Percentiles rank a stretch among this genome's conserved stretches.
phyloP scores from a whole-genome alignment of 805 yeast genomes.

The Nematodospora valgi region DNA sequence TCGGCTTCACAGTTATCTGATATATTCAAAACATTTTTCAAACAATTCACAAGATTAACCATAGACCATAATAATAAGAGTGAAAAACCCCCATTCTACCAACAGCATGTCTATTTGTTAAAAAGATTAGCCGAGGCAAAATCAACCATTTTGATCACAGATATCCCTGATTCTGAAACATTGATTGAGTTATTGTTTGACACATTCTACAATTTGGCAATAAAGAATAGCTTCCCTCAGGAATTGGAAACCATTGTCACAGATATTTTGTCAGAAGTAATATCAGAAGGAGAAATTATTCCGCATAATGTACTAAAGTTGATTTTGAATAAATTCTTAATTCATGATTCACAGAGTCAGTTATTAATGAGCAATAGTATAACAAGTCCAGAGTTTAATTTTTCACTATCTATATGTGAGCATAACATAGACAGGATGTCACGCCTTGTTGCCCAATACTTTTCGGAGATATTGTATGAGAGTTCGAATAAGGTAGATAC shows the following conservation, averaged over 20 bases:
- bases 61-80: constrained; percentile 42
- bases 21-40: constrained; percentile 63
- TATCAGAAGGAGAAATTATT: constrained; percentile 65
- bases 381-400: constrained; percentile 59
- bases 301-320: constrained; percentile 59
- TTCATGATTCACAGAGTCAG: constrained; percentile 8
- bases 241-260: constrained; percentile 59
- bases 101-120: constrained; percentile 61
- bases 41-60: constrained; percentile 54
- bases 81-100: constrained; percentile 43
- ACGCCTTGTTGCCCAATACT: constrained; percentile 71
- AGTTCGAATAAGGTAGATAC: constrained; percentile 23
- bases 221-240: constrained; percentile 40
- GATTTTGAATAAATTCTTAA: constrained; percentile 61
- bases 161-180: constrained; percentile 58
- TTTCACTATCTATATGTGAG: constrained; percentile 66
- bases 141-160: constrained; percentile 70
- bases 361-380: constrained; percentile 7
- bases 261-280: constrained; percentile 70
- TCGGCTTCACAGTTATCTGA: constrained; percentile 58
- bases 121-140: constrained; percentile 72
- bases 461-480: constrained; percentile 70
- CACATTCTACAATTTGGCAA: constrained; percentile 54
- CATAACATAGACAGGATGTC: constrained; percentile 70
- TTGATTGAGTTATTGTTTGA: constrained; percentile 57